Percentiles rank a stretch among this genome's conserved stretches.
These are phyloP conservation scores for Calonectria ilicicola DNA, from an alignment of 2,329 filamentous ascomycete genomes.

Conservation along the genomic window DNA sequence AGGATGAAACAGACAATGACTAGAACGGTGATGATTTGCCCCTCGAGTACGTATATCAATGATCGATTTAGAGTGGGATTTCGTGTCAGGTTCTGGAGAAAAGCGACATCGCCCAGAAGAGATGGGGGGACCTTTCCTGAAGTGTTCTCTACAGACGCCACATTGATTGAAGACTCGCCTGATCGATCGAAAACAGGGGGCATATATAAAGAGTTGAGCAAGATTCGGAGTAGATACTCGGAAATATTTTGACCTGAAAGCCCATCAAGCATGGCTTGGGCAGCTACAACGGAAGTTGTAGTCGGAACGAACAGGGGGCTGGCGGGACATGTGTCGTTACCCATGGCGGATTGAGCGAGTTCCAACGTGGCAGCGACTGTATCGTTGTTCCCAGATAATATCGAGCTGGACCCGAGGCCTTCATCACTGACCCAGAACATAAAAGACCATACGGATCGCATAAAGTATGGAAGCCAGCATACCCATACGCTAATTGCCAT, in stretches of 20 bases:
- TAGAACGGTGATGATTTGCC: slow-evolving; percentile 90
- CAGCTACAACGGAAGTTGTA: slow-evolving; percentile 47
- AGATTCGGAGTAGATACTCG: slow-evolving; percentile 47
- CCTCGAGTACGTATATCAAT: slow-evolving; percentile 87
- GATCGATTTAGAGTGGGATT: slow-evolving; percentile 80
- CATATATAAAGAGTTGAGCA: slow-evolving; percentile 46
- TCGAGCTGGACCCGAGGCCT: slow-evolving; percentile 61
- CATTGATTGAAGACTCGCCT: slow-evolving; percentile 30
- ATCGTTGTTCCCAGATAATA: slow-evolving; percentile 41
- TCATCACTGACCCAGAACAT: slow-evolving; percentile 95
- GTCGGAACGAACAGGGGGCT: slow-evolving; percentile 49
- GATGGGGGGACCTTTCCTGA: slow-evolving; percentile 33
- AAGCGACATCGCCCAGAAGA: slow-evolving; percentile 67
- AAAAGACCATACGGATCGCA: slow-evolving; percentile 91
- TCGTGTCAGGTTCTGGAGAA: slow-evolving; percentile 73
- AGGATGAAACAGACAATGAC: slow-evolving; percentile 96
- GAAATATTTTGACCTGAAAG: slow-evolving; percentile 47
- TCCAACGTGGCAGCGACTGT: slow-evolving; percentile 44
- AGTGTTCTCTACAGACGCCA: slow-evolving; percentile 24
- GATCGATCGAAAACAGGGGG: slow-evolving; percentile 36
- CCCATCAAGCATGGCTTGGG: slow-evolving; percentile 45
- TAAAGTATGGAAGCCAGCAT: slow-evolving; percentile 86
- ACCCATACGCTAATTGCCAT: slow-evolving; percentile 91
- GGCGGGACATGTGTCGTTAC: slow-evolving; percentile 48
- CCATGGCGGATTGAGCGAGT: slow-evolving; percentile 42